Conservation (phyloP, 2,329 filamentous ascomycete genomes). For the Pseudofabraea citricarpa region DNA sequence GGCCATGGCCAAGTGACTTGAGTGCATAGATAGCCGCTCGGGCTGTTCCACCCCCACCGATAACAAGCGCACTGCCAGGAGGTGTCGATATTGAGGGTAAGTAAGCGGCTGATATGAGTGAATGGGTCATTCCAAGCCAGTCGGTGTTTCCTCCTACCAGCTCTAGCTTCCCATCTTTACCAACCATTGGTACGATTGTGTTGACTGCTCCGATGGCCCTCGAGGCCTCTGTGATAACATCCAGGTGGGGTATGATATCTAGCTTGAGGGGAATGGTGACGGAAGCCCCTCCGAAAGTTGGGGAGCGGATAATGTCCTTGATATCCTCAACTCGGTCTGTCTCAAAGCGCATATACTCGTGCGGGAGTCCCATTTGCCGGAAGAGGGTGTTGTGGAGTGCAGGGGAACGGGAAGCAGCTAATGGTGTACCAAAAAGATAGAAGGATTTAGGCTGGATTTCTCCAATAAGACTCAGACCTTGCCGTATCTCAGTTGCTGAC, state of each 20-base stretch:
- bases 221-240: conserved; percentile 75
- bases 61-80: conserved; percentile 63
- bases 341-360: conserved; percentile 73
- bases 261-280: conserved; percentile 95
- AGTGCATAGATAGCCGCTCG: conserved; percentile 88
- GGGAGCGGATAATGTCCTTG: conserved; percentile 57
- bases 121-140: conserved; percentile 85
- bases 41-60: conserved; percentile 89
- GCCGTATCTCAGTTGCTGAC: conserved; percentile 82
- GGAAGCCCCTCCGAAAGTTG: conserved; percentile 85
- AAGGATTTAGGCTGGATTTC: conserved; percentile 73
- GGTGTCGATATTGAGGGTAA: conserved; percentile 21
- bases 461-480: conserved; percentile 72
- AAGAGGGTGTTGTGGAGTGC: conserved; percentile 88
- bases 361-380: conserved; percentile 69
- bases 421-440: conserved; percentile 83
- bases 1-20: conserved; percentile 74
- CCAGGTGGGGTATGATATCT: conserved; percentile 76
- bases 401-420: conserved; percentile 78
- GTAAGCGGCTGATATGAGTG: conserved; percentile 42
- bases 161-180: conserved; percentile 33
- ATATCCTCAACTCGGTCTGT: conserved; percentile 62
- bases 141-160: conserved; percentile 91
- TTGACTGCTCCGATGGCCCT: conserved; percentile 88
- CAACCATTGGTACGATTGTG: conserved; percentile 67